These are phyloP conservation scores for Clavulina sp. DNA, from an alignment of 768 basidiomycete genomes.

Conservation along the genomic window DNA sequence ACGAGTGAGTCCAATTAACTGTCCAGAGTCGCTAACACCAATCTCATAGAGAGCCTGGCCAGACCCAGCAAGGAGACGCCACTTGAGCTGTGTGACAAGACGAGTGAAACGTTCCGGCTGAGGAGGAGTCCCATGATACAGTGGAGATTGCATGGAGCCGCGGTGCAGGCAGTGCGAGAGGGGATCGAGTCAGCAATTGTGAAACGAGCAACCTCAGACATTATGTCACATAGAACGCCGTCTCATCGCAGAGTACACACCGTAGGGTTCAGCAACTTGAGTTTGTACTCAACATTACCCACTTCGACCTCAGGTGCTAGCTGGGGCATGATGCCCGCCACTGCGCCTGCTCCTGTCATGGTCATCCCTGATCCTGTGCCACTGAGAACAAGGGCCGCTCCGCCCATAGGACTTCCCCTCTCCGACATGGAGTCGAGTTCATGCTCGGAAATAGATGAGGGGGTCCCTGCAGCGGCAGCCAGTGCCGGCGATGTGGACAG, in stretches of 20 bases:
- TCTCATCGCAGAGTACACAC: not conserved
- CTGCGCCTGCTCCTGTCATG: too few relatives aligned
- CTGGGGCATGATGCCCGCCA: constrained; percentile 31
- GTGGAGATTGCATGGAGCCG: not conserved
- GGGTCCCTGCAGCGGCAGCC: not conserved
- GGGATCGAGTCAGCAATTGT: constrained; percentile 22
- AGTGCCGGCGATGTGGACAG: constrained; percentile 31
- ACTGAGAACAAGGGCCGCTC: too few relatives aligned
- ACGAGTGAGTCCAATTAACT: constrained; percentile 60
- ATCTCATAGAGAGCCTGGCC: constrained; percentile 70
- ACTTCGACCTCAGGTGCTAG: constrained; percentile 63
- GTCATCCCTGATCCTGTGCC: too few relatives aligned
- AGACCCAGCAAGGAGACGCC: constrained; percentile 75
- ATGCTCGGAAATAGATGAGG: not conserved
- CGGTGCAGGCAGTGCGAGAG: not conserved
- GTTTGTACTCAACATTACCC: constrained; percentile 90
- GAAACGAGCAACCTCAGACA: constrained; percentile 58
- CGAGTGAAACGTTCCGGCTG: constrained; percentile 22
- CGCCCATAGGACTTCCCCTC: constrained; percentile 15
- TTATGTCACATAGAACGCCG: too few relatives aligned
- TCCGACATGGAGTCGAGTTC: constrained; percentile 14
- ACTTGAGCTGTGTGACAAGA: constrained; percentile 89
- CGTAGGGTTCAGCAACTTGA: constrained; percentile 61
- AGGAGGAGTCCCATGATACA: too few relatives aligned
- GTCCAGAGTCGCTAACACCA: constrained; percentile 74